These are phyloP conservation scores for Setaria viridis DNA, from an alignment of 202 grass and related monocot species.

Conservation along the genomic window DNA sequence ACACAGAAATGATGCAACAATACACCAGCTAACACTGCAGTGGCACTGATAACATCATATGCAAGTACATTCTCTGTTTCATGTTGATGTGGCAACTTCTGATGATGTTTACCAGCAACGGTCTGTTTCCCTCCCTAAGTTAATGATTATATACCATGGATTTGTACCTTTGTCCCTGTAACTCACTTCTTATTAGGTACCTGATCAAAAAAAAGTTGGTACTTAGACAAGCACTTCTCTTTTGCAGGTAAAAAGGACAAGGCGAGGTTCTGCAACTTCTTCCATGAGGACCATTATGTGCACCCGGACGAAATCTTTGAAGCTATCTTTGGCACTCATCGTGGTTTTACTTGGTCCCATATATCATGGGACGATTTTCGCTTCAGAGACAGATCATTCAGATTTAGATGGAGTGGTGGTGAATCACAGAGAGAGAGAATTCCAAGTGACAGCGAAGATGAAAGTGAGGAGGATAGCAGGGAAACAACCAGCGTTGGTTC, in stretches of 20 bases:
- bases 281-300: conserved; percentile 58
- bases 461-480: conserved; percentile 48
- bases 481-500: conserved; percentile 57
- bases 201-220: background rate
- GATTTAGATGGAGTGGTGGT: conserved; percentile 55
- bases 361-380: conserved; percentile 67
- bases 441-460: conserved; percentile 55
- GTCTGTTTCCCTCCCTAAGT: conserved; percentile 13
- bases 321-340: conserved; percentile 53
- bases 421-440: conserved; percentile 52
- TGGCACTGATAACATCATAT: conserved; percentile 28
- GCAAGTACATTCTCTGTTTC: conserved; percentile 9
- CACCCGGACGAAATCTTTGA: conserved; percentile 75
- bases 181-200: background rate
- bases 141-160: conserved; percentile 3
- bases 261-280: conserved; percentile 56
- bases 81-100: background rate
- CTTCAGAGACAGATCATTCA: conserved; percentile 47
- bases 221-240: conserved; percentile 2
- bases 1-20: background rate
- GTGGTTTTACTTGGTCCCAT: conserved; percentile 69
- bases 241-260: conserved; percentile 63
- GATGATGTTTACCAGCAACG: background rate
- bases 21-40: background rate
- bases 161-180: background rate